Percentiles rank a stretch among this genome's conserved stretches.
Conservation (phyloP, 441 rosid genomes). For the Bruguiera hainesii region DNA sequence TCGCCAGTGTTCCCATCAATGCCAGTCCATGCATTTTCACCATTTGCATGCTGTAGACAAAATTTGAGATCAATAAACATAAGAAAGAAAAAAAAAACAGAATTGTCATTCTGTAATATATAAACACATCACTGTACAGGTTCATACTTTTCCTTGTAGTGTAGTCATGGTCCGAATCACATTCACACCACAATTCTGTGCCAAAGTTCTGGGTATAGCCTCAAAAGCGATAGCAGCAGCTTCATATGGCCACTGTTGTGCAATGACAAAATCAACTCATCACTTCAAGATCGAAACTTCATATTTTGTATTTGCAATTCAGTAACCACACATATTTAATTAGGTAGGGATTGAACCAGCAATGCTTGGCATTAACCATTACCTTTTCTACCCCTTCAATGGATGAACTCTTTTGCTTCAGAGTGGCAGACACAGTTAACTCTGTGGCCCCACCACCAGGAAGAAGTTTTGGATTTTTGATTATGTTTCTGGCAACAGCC, state of each 20-base stretch:
- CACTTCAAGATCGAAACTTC: too few relatives aligned
- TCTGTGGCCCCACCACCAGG: slow-evolving; percentile 97
- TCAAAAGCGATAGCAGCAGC: slow-evolving; percentile 95
- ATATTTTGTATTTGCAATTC: too few relatives aligned
- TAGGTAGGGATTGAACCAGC: not conserved
- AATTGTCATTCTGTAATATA: not conserved
- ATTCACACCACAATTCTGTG: slow-evolving; percentile 94
- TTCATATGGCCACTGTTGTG: slow-evolving; percentile 91
- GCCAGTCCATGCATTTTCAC: slow-evolving; percentile 92
- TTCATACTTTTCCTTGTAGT: slow-evolving; percentile 74
- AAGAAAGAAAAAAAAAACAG: not conserved
- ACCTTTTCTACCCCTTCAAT: slow-evolving; percentile 95
- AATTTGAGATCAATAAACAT: not conserved
- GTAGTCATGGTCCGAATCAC: slow-evolving; percentile 93
- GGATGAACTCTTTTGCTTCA: slow-evolving; percentile 86
- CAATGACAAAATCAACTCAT: not conserved
- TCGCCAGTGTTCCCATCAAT: slow-evolving; percentile 90
- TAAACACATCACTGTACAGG: not conserved
- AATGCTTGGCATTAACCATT: not conserved
- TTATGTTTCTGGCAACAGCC: slow-evolving; percentile 93
- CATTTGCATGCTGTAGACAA: slow-evolving; percentile 69
- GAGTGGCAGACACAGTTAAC: slow-evolving; percentile 77
- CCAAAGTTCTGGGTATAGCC: slow-evolving; percentile 87
- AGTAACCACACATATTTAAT: too few relatives aligned
- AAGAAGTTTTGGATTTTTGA: slow-evolving; percentile 91